Evolutionary conservation across 164 flowering plant genomes (phyloP), one percentile per base, ranked within the genome.

Genomic region (Houttuynia cordata): DNA sequence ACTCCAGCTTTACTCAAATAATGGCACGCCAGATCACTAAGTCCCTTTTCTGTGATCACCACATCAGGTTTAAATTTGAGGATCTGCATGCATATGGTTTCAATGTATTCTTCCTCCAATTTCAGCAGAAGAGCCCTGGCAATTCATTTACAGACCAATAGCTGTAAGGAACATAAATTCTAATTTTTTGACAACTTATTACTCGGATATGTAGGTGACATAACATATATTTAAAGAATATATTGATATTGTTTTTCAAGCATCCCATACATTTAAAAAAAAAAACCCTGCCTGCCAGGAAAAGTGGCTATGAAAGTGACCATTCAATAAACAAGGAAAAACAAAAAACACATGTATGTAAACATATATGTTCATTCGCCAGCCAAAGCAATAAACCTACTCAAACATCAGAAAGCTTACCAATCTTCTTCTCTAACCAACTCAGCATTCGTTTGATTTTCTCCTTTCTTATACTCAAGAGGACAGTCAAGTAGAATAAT

Each of bases 381-480:
- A 30, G 6, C 37, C 37, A 30, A 45, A 10, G 49, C 49, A 45
- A 3, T 45, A 17, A 12, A 45, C 17, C 17, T 7, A 45, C 14
- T 12, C 49, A 7, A 50, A 51, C 9, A 24, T 50, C 37, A 20
- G 47, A 9, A 62, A 62, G 24, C 57, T 62, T 59, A 72, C 75
- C 98, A 92, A 64, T 93, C 98, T 68, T 90, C 98, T 74, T 89
- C 98, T 62, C 75, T 83, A 41, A 87, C 68, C 79, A 93, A 68
- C 71, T 93, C 98, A 12, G 98, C 96, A 76, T 93, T 93, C 59
- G 98, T 93, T 62, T 93, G 98, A 68, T 90, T 93, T 74, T 93
- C 98, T 0, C 97, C 97, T 70, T 93, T 93, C 69, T 93, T 93
- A 71, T 93, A 93, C 71, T 93, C 98, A 53, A 93, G 87, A 24